Conservation (phyloP, 73 alveolate genomes). For the Uronychia binucleata region DNA sequence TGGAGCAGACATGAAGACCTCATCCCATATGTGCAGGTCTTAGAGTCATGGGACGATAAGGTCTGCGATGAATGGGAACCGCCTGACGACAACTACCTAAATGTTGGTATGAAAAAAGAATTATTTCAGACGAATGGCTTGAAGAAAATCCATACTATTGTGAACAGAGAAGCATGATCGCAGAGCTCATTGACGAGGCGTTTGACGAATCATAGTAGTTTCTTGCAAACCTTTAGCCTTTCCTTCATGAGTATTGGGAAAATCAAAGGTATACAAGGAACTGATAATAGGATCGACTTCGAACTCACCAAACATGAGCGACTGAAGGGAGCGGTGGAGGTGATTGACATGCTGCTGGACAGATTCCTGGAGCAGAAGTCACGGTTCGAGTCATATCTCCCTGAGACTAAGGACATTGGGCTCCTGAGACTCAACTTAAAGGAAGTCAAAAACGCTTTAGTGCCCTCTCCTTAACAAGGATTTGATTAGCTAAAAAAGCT, state of each 20-base stretch:
- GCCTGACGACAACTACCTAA: slow-evolving; percentile 81
- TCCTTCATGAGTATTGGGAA: slow-evolving; percentile 50
- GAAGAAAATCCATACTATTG: slow-evolving; percentile 47
- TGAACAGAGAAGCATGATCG: slow-evolving; percentile 15
- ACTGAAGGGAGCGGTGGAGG: slow-evolving; percentile 56
- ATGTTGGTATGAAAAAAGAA: slow-evolving; percentile 36
- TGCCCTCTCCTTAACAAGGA: slow-evolving; percentile 61
- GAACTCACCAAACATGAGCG: slow-evolving; percentile 41
- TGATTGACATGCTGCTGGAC: slow-evolving; percentile 45
- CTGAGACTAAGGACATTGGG: slow-evolving; percentile 68
- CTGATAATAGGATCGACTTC: slow-evolving; percentile 37
- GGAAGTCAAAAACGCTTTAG: slow-evolving; percentile 51
- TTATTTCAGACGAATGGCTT: slow-evolving; percentile 67
- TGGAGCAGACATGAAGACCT: slow-evolving; percentile 69
- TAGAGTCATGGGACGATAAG: slow-evolving; percentile 81
- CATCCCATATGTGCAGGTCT: slow-evolving; percentile 46
- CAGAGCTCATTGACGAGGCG: slow-evolving; percentile 31
- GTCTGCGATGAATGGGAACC: slow-evolving; percentile 94
- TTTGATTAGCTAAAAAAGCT: slow-evolving; percentile 54
- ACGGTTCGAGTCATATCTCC: slow-evolving; percentile 47
- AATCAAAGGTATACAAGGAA: slow-evolving; percentile 5
- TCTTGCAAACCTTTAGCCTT: slow-evolving; percentile 39
- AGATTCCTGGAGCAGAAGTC: slow-evolving; percentile 41
- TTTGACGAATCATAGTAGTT: slow-evolving; percentile 20
- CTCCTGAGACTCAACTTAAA: slow-evolving; percentile 54